These are phyloP conservation scores for Talinum fruticosum DNA, from an alignment of 148 eudicot species.

Conservation along the genomic window DNA sequence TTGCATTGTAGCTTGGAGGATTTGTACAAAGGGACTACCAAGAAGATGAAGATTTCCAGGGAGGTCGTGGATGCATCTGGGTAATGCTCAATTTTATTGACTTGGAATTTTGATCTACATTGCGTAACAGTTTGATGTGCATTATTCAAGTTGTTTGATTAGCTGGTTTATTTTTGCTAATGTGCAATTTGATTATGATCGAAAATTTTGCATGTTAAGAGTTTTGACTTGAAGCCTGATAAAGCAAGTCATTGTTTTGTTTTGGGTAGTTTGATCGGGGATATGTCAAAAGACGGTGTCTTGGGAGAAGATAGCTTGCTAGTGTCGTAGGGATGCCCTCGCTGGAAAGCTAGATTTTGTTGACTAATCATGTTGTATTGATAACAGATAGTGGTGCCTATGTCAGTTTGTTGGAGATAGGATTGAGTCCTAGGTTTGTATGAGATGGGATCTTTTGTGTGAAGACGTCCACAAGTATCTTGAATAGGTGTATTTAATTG, in stretches of 20 bases:
- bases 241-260: not conserved
- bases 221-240: not conserved
- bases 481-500: not conserved
- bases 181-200: not conserved
- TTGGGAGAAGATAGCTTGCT: not conserved
- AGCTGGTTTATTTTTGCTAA: not conserved
- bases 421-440: not conserved
- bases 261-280: not conserved
- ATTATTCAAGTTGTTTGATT: not conserved
- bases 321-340: not conserved
- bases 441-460: not conserved
- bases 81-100: slow-evolving; percentile 32
- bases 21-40: slow-evolving; percentile 73
- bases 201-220: not conserved
- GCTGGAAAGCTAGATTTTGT: not conserved
- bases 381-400: not conserved
- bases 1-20: slow-evolving; percentile 79
- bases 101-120: not conserved
- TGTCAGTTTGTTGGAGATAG: not conserved
- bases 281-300: not conserved
- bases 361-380: not conserved
- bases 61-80: slow-evolving; percentile 56
- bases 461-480: too few species aligned
- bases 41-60: slow-evolving; percentile 84
- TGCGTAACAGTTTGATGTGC: not conserved